Percentiles rank a stretch among this genome's conserved stretches.
phyloP scores from a whole-genome alignment of 768 basidiomycete species.

The Lactarius indigo region DNA sequence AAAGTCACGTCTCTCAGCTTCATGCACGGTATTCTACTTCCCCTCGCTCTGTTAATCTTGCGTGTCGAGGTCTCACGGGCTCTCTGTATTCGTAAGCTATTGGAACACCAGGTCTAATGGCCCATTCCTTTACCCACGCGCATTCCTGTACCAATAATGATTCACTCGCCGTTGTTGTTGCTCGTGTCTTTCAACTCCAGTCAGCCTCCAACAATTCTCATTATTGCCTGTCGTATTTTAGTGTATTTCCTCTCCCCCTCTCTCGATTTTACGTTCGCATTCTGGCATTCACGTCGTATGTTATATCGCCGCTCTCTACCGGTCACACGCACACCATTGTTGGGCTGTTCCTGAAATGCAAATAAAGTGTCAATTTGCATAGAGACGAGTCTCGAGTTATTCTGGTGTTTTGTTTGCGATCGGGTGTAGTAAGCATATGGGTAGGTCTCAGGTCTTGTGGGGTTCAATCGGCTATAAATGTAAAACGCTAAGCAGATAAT shows the following conservation, averaged over 20 bases:
- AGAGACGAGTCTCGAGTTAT: not conserved
- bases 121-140: slow-evolving; percentile 4
- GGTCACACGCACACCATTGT: not conserved
- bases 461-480: not conserved
- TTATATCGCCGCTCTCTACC: not conserved
- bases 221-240: slow-evolving; percentile 13
- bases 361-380: not conserved
- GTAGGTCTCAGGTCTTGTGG: not conserved
- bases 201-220: not conserved
- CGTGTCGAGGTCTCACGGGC: not conserved
- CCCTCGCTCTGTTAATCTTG: slow-evolving; percentile 1
- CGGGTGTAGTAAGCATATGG: not conserved
- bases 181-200: slow-evolving; percentile 10
- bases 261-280: not conserved
- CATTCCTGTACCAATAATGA: slow-evolving; percentile 21
- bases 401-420: not conserved
- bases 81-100: slow-evolving; percentile 17
- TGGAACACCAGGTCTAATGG: slow-evolving; percentile 10
- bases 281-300: slow-evolving; percentile 6
- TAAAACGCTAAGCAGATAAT: not conserved
- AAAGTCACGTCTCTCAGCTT: slow-evolving; percentile 5
- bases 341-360: not conserved
- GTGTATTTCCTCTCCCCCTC: slow-evolving; percentile 9
- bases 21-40: slow-evolving; percentile 2
- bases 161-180: slow-evolving; percentile 2